Conservation (phyloP, 441 rosid species). For the Populus hybrid region DNA sequence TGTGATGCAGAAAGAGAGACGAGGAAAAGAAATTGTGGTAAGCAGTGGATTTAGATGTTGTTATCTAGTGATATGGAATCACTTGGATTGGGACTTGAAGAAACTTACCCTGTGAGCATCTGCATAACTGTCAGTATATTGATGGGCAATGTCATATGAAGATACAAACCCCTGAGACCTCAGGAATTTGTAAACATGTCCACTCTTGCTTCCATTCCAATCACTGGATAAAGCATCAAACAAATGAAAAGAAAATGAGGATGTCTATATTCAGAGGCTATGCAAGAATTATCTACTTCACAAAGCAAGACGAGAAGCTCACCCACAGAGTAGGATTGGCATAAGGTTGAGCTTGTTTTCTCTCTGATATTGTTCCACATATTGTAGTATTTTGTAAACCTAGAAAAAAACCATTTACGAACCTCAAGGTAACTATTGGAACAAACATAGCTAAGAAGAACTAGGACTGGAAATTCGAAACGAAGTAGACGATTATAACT, state of each 20-base stretch:
- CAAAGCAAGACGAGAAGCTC: conserved; percentile 23
- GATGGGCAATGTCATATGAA: conserved; percentile 84
- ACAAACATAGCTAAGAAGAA: neutral
- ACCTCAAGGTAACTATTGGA: conserved; percentile 3
- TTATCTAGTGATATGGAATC: conserved; percentile 2
- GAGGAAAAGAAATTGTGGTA: neutral
- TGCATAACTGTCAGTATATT: conserved; percentile 69
- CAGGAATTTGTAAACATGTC: conserved; percentile 82
- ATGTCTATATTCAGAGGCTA: conserved; percentile 1
- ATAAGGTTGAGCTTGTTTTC: conserved; percentile 58
- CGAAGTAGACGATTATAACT: neutral
- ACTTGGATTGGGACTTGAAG: conserved; percentile 10
- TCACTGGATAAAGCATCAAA: conserved; percentile 45
- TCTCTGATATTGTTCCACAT: conserved; percentile 64
- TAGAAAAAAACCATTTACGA: conserved; percentile 23
- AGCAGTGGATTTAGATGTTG: neutral
- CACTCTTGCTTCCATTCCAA: conserved; percentile 88
- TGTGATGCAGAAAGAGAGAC: conserved; percentile 6
- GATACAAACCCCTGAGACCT: conserved; percentile 91
- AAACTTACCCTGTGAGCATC: conserved; percentile 78
- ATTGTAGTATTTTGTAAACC: conserved; percentile 82
- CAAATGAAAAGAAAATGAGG: neutral
- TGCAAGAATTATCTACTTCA: conserved; percentile 8
- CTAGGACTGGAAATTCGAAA: neutral
- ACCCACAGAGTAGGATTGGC: conserved; percentile 91